phyloP scores from a whole-genome alignment of 164 flowering plant species.

The Taxillus chinensis region DNA sequence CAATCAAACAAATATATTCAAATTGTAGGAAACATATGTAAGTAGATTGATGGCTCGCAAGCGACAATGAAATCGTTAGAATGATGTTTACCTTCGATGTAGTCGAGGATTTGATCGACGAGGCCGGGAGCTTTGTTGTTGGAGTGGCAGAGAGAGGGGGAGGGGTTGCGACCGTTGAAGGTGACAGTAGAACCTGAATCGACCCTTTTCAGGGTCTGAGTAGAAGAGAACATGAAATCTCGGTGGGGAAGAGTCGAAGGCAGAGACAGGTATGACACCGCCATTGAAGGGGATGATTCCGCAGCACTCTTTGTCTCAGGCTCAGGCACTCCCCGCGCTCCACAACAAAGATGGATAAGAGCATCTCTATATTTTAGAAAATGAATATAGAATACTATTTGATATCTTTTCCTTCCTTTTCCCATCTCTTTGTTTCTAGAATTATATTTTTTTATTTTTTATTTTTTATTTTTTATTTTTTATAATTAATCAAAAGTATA shows the following conservation, averaged over 20 bases:
- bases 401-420: too few species aligned
- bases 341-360: constrained; percentile 1
- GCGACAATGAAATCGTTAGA: too few species aligned
- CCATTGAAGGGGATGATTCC: constrained; percentile 11
- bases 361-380: too few species aligned
- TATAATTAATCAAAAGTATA: too few species aligned
- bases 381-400: too few species aligned
- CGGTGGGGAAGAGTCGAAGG: constrained; percentile 4
- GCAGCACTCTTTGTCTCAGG: not conserved
- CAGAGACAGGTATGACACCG: constrained; percentile 11
- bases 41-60: too few species aligned
- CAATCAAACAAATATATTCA: too few species aligned
- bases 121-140: constrained; percentile 59
- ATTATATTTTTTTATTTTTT: too few species aligned
- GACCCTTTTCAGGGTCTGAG: constrained; percentile 6
- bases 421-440: too few species aligned
- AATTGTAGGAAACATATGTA: too few species aligned
- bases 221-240: too few species aligned
- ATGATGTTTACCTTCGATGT: constrained; percentile 63
- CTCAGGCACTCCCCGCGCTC: constrained; percentile 15
- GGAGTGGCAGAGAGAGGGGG: constrained; percentile 35
- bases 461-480: too few species aligned
- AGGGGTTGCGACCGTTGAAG: constrained; percentile 10
- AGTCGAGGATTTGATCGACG: constrained; percentile 81
- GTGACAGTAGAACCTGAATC: not conserved